phyloP scores from a whole-genome alignment of 192 early-diverging fungal genomes.

The Podila verticillata region DNA sequence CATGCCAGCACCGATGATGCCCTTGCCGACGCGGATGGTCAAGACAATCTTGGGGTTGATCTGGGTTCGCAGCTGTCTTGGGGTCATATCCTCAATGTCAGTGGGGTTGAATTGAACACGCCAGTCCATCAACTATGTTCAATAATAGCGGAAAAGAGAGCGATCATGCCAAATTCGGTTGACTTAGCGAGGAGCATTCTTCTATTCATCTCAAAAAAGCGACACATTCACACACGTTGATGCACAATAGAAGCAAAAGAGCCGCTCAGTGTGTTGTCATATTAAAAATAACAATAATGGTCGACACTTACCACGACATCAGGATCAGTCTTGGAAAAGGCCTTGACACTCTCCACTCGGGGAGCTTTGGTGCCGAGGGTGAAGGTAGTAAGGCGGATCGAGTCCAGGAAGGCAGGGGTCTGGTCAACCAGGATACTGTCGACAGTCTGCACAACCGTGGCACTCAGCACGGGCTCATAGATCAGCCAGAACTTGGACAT shows the following conservation, averaged over 20 bases:
- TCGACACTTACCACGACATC: slow-evolving; percentile 69
- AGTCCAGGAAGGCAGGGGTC: slow-evolving; percentile 85
- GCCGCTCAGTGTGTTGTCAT: neutral
- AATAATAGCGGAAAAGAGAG: neutral
- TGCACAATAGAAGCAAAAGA: neutral
- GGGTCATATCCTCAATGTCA: slow-evolving; percentile 78
- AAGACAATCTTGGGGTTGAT: slow-evolving; percentile 91
- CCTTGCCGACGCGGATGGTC: slow-evolving; percentile 86
- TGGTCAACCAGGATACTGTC: slow-evolving; percentile 79
- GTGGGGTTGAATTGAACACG: slow-evolving; percentile 86
- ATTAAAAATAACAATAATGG: slow-evolving; percentile 4
- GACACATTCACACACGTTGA: neutral
- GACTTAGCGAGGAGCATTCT: neutral
- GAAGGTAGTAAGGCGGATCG: slow-evolving; percentile 76
- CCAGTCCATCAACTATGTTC: slow-evolving; percentile 85
- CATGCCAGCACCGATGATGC: slow-evolving; percentile 84
- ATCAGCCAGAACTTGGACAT: slow-evolving; percentile 88
- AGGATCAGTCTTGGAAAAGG: slow-evolving; percentile 77
- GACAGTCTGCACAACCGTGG: slow-evolving; percentile 73
- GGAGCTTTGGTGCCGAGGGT: slow-evolving; percentile 84
- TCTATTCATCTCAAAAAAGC: neutral
- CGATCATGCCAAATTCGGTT: too few species aligned
- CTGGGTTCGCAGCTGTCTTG: slow-evolving; percentile 71
- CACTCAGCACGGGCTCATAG: slow-evolving; percentile 87
- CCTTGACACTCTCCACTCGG: slow-evolving; percentile 74